Base-by-base conservation (phyloP, 2,329 filamentous ascomycete genomes). In the Cadophora gregata region DNA sequence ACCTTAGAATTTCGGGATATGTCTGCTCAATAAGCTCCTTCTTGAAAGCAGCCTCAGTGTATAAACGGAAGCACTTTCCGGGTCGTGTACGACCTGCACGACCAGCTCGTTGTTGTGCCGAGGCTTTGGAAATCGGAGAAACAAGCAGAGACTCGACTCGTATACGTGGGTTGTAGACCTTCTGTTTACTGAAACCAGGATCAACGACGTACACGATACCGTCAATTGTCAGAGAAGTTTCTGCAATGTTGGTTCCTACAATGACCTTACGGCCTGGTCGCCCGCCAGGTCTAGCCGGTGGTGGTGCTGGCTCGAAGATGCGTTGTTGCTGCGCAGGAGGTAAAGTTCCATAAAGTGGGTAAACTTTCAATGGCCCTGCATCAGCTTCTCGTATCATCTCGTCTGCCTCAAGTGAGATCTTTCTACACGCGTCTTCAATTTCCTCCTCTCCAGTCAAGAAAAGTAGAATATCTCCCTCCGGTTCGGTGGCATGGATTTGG, bases 131-230 rank as follows among this genome's bases (percentile, higher is more conserved):
- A 73, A 99, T 98, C 25, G 96, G 94, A 3, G 96, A 97, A 5
- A 99, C 95, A n/a, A 99, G 85, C 8, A 99, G 86, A 0, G 96
- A 98, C 81, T 99, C 96, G 71, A 99, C 94, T 79, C 96, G 90
- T 74, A 97, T 96, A 68, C 96, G 90, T 25, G 96, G 95, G 79
- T 99, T 98, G 84, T 98, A 99, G 70, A 98, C 96, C 81, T 98
- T 99, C 77, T 99, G 96, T 83, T 99, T 99, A 82, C 93, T 97
- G 83, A 99, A 99, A 42, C 96, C 96, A 1, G 96, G 95, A 76
- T 99, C 96, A n/a, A 99, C 95, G 38, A 99, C 96, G 76, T 97
- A 99, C 42, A 99, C 96, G 70, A 99, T 99, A 78, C 96, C 96
- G 77, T 99, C 96, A 68, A 99, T 99, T 56, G 96, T 99, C 80